Percentiles rank a stretch among this genome's conserved stretches.
Conservation (phyloP, 805 yeast genomes). For the Huiozyma sinensis region DNA sequence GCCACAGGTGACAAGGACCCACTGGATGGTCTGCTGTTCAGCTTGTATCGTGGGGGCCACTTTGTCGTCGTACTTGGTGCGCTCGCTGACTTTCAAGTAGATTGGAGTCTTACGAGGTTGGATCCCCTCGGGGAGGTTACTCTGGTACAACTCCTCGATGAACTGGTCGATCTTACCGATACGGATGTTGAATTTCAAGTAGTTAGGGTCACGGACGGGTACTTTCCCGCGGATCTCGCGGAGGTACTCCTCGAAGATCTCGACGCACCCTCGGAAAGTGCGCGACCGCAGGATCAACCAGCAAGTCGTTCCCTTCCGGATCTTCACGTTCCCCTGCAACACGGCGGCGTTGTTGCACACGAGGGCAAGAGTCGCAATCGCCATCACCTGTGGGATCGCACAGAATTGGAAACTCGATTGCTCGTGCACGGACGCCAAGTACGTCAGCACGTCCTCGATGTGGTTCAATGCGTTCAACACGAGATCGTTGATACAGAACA, state of each 20-base stretch:
- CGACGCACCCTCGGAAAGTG: constrained; percentile 63
- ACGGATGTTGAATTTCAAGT: constrained; percentile 67
- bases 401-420: constrained; percentile 82
- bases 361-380: constrained; percentile 83
- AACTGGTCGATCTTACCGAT: constrained; percentile 86
- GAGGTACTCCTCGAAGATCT: constrained; percentile 65
- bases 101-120: constrained; percentile 30
- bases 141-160: constrained; percentile 68
- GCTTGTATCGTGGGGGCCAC: constrained; percentile 2
- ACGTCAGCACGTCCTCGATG: constrained; percentile 63
- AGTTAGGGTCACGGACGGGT: constrained; percentile 75
- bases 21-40: too few relatives aligned
- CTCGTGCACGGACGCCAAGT: constrained; percentile 67
- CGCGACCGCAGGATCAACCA: constrained; percentile 62
- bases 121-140: constrained; percentile 46
- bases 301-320: constrained; percentile 83
- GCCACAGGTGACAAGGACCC: too few relatives aligned
- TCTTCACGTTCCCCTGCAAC: constrained; percentile 64
- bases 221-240: constrained; percentile 71
- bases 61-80: constrained; percentile 33
- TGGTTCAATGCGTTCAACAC: constrained; percentile 72
- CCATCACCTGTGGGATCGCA: constrained; percentile 98
- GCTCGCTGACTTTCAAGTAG: constrained; percentile 32
- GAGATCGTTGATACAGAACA: constrained; percentile 70
- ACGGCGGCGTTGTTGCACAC: constrained; percentile 74